These are phyloP conservation scores for Fraxinus sp. DNA, from an alignment of 305 asterid genomes.

Conservation along the genomic window DNA sequence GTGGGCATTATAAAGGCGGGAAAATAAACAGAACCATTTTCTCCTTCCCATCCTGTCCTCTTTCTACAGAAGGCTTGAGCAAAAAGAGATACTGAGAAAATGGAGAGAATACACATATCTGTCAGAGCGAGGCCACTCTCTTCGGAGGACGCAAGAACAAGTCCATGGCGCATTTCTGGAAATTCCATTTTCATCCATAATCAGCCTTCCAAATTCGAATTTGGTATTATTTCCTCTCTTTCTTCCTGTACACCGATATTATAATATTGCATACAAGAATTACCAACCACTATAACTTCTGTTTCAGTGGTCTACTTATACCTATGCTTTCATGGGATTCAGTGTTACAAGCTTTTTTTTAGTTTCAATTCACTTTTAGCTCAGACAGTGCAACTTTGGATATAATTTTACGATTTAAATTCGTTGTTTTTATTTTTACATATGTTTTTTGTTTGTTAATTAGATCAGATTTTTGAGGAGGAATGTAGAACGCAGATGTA, in stretches of 20 bases:
- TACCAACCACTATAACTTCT: neutral
- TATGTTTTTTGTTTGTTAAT: neutral
- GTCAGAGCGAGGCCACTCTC: constrained; percentile 83
- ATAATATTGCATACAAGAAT: neutral
- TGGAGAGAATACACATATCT: constrained; percentile 89
- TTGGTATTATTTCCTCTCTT: constrained; percentile 41
- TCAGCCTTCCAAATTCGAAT: constrained; percentile 72
- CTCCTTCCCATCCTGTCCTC: neutral
- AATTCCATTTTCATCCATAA: constrained; percentile 61
- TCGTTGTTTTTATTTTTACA: neutral
- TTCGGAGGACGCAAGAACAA: constrained; percentile 60
- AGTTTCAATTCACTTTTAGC: neutral
- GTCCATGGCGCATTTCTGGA: constrained; percentile 79
- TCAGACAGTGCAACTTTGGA: neutral
- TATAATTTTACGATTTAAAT: neutral
- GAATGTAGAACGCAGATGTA: constrained; percentile 64
- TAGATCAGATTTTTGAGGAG: constrained; percentile 69
- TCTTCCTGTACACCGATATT: neutral
- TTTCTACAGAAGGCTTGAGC: neutral
- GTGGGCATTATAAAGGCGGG: constrained; percentile 23
- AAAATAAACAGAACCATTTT: neutral
- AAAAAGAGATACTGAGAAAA: constrained; percentile 11
- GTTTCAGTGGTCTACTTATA: neutral
- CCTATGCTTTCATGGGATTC: neutral
- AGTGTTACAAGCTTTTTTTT: neutral